phyloP scores from a whole-genome alignment of 208 protist genomes.

The Plasmodiophora brassicae region DNA sequence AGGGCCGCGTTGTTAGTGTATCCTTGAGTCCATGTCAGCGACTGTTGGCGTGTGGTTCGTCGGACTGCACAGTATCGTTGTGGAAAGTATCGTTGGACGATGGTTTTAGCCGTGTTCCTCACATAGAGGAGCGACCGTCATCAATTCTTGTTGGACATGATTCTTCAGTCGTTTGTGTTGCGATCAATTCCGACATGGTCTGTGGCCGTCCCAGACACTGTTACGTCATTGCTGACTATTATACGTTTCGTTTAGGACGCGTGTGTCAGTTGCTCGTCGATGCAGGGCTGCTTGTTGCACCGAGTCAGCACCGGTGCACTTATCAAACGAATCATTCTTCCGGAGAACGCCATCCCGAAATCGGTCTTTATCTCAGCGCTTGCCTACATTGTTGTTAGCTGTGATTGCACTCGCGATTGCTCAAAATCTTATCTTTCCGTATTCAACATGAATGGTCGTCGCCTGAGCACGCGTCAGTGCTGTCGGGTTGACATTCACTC shows the following conservation, averaged over 20 bases:
- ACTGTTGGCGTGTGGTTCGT: neutral
- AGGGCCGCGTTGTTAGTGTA: neutral
- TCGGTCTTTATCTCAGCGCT: neutral
- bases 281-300: neutral
- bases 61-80: neutral
- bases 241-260: neutral
- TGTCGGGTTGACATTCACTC: too few species aligned
- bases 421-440: too few species aligned
- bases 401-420: too few species aligned
- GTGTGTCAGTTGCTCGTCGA: slow-evolving; percentile 9
- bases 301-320: neutral
- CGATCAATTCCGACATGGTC: neutral
- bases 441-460: too few species aligned
- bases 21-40: neutral
- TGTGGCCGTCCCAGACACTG: neutral
- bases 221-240: neutral
- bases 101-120: neutral
- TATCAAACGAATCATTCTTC: neutral
- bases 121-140: neutral
- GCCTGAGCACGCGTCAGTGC: too few species aligned
- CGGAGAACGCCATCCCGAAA: neutral
- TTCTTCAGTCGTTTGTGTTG: neutral
- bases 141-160: neutral
- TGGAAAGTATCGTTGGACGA: neutral
- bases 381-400: neutral